Evolutionary conservation across 257 asterid species (phyloP), one percentile per base, ranked within the genome.

Genomic region (Rubia yunnanensis): DNA sequence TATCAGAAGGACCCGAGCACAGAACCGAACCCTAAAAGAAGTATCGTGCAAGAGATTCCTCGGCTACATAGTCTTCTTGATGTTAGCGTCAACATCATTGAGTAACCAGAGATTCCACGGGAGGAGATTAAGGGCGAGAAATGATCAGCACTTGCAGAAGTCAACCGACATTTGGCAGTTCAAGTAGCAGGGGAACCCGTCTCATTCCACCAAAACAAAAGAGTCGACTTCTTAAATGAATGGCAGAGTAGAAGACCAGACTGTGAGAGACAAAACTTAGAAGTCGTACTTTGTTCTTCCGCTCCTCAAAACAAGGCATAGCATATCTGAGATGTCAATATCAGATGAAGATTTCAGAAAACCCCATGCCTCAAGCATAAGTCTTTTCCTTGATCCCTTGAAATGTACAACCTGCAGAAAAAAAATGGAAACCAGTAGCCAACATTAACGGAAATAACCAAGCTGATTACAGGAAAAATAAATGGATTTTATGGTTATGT

Each of bases 371-470:
- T 94, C 95, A 58, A 90, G 89, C 99, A 94, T 88, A 15, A 94
- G 96, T 68, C 95, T 84, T 75, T 90, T 94, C 69, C 96, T 80
- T 60, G 99, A 90, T 75, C 98, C 99, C 77, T 94, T 94, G 83
- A 94, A 94, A 81, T 90, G 96, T 74, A 94, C 89, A 6, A 86
- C 92, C 97, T 94, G 89, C 36, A 63, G 31, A 50, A 63, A 41
- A 35, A 65, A 78, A 56, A n/a, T n/a, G 11, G 14, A 53, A 79
- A 10, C 17, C 67, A 65, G 26, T 22, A 24, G 32, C 2, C 48
- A 76, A 17, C n/a, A 30, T 35, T 41, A 30, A 64, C 28, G 27
- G 46, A 5, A 1, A 28, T 4, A 26, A 63, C 41, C 22, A 26
- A 62, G n/a, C 10, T 3, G 20, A 30, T 65, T 11, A 10, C 1